These are phyloP conservation scores for Tuctoria greenei DNA, from an alignment of 176 grass and related monocot species.

Conservation along the genomic window DNA sequence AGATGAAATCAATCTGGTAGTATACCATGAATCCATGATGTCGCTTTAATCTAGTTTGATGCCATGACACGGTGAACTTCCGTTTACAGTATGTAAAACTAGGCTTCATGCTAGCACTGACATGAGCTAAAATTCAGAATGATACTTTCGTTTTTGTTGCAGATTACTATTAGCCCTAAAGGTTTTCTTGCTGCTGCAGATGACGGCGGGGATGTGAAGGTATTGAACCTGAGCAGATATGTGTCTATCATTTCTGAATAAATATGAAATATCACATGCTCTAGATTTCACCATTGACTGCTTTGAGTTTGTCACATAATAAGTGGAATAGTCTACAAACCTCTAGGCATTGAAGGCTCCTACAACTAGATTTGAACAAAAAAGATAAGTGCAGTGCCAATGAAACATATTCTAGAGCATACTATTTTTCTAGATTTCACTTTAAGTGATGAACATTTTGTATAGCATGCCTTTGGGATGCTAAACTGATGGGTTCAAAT, in stretches of 20 bases:
- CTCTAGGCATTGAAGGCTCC: neutral
- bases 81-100: neutral
- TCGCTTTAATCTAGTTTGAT: constrained; percentile 1
- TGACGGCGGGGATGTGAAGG: too few species aligned
- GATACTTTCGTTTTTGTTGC: constrained; percentile 22
- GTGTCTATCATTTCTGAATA: too few species aligned
- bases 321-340: too few species aligned
- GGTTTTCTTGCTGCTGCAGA: constrained; percentile 86
- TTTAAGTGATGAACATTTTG: too few species aligned
- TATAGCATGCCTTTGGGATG: too few species aligned
- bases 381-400: neutral
- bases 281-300: neutral
- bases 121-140: constrained; percentile 8
- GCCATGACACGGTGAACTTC: too few species aligned
- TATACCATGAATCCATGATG: constrained; percentile 21
- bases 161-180: constrained; percentile 80
- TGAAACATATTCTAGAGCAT: neutral
- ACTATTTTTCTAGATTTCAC: neutral
- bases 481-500: too few species aligned
- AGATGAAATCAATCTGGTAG: constrained; percentile 97
- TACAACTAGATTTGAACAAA: constrained; percentile 17
- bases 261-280: too few species aligned
- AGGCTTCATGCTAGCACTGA: neutral
- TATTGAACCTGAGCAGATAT: too few species aligned
- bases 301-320: too few species aligned